Evolutionary conservation across 2,329 filamentous ascomycete genomes (phyloP), one percentile per base, ranked within the genome.

Genomic region (Penicillium sp.): DNA sequence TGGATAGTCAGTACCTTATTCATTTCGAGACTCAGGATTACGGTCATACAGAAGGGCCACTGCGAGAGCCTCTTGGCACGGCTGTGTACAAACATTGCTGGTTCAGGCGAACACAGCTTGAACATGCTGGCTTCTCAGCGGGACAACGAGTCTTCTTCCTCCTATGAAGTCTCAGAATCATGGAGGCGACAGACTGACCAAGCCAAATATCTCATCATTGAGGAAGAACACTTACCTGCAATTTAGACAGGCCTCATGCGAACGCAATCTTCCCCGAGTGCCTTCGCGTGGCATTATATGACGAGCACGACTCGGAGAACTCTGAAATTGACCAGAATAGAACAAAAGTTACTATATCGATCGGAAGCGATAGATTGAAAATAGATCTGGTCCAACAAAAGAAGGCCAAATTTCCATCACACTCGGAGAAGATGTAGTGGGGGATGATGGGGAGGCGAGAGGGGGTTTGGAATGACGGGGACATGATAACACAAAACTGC

Each of bases 71-170:
- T 58, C 71, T 66, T 1, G 73, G 68, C 15, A 75, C 73, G 3
- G 81, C 73, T 0, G 75, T 68, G 60, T 84, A 84, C 12, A 80
- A 78, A 67, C 82, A 84, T 44, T 78, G 67, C 69, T 84, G 82
- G 54, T 79, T 79, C 9, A 84, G 75, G 17, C 83, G 80, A 12
- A 80, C 74, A 67, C 83, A 84, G 66, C 81, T 83, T 10, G 83
- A 84, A 61, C 83, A 84, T 1, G 80, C 76, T 5, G 83, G 83
- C 66, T 80, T 83, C 69, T 84, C 83, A 7, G 81, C 83, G 0
- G 83, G 83, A 67, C 83, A 84, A 37, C 83, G 79, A 2, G 80
- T 83, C 68, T 84, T 84, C 67, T 84, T 84, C 57, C 81, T 72
- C 69, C 82, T 80, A 58, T 53, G 33, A 19, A 50, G 54, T 40